These are phyloP conservation scores for Didymella sp. DNA, from an alignment of 2,329 filamentous ascomycete genomes.

Conservation along the genomic window DNA sequence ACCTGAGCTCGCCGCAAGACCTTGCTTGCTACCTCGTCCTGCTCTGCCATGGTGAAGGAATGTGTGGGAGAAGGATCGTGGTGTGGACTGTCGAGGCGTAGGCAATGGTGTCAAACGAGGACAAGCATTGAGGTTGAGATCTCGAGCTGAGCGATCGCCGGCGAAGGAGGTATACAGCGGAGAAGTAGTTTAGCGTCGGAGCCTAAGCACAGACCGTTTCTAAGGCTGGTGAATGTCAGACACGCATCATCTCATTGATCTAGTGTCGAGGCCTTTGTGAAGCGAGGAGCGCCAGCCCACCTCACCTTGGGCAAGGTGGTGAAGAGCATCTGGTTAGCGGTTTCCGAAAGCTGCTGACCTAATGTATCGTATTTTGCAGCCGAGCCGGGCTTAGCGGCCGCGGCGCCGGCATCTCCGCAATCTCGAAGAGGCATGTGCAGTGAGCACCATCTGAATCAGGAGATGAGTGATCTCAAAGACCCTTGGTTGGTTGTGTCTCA, in stretches of 20 bases:
- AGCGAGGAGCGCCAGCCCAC: constrained; percentile 13
- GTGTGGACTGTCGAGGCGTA: constrained; percentile 3
- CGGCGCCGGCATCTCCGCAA: neutral
- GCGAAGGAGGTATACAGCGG: constrained; percentile 21
- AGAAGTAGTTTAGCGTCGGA: constrained; percentile 19
- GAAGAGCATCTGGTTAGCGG: neutral
- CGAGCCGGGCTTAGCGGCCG: neutral
- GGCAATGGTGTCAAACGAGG: constrained; percentile 10
- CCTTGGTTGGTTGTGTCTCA: neutral
- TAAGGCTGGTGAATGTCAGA: constrained; percentile 21
- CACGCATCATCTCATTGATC: constrained; percentile 16
- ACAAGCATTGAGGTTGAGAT: constrained; percentile 16
- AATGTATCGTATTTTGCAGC: constrained; percentile 5
- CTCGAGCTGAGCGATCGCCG: constrained; percentile 19
- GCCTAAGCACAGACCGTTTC: constrained; percentile 13
- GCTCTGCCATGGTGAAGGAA: constrained; percentile 42
- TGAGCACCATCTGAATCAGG: neutral
- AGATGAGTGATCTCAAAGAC: neutral
- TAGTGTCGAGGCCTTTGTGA: constrained; percentile 10
- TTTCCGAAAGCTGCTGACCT: neutral
- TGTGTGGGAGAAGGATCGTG: constrained; percentile 16
- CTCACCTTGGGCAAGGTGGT: neutral
- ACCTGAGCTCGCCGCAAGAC: constrained; percentile 54
- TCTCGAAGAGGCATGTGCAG: neutral
- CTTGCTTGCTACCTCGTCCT: constrained; percentile 52